Evolutionary conservation across 345 rosid species (phyloP), one percentile per base, ranked within the genome.

Genomic region (Bruguiera gymnorhiza): DNA sequence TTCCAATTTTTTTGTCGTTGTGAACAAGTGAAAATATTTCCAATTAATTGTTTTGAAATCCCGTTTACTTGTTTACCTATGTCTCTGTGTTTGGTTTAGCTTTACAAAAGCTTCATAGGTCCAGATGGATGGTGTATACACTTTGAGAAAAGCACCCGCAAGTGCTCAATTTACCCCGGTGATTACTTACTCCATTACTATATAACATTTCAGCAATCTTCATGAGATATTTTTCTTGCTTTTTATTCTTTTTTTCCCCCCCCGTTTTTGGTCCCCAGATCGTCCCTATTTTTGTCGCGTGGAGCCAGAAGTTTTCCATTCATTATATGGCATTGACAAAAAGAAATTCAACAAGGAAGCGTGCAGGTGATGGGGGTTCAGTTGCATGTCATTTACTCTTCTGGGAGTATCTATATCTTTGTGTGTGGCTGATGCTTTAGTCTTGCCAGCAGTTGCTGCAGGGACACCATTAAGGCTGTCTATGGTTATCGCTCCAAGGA

Each of bases 211-310:
- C 50, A 43, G 50, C 50, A 43, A 43, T 43, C 18, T 59, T 23
- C 31, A 21, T 37, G 13, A 23, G 8, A 43, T 6, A 0, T 36
- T 39, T 57, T 16, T 27, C 23, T 8, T 10, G 3, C 6, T 70
- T 21, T 20, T 1, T 24, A 27, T 37, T 36, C 32, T 43, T 24
- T 43, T 20, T 32, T 32, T 32, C 4, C 27, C 29, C 11, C 11
- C 43, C 48, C 48, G 3, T 39, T 39, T 43, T 15, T 43, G 50
- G 50, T 18, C 26, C 68, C 39, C 65, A 93, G 96, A 93, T 37
- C 94, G 97, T 56, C 94, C 97, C 8, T 91, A 84, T 50, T 93
- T 93, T 69, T 93, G 97, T 51, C 92, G 96, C 7, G 97, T 86
- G 36, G 87, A 84, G 78, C 82, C 88, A 1, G 87, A 76, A 16